Conservation (phyloP, 2,329 filamentous ascomycete genomes). For the Ascochyta clinopodiicola region DNA sequence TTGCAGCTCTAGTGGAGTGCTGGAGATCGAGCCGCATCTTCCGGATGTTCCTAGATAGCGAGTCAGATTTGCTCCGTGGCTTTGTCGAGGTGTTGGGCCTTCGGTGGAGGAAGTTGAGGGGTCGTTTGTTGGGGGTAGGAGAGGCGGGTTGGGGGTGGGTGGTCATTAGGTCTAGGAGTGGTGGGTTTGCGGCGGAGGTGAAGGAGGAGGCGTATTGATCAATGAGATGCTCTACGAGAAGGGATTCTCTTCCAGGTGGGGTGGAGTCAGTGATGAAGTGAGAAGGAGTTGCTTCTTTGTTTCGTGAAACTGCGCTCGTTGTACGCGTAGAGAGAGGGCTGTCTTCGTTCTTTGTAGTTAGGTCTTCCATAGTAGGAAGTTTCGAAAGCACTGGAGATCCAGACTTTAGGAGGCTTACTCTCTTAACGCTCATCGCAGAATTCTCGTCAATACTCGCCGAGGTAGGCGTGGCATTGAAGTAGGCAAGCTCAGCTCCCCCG, state of each 20-base stretch:
- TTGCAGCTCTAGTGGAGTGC: background rate
- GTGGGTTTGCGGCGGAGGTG: background rate
- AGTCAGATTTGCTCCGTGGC: background rate
- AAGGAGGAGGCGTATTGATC: background rate
- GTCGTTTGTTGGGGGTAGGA: background rate
- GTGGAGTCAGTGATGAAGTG: background rate
- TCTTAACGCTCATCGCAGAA: background rate
- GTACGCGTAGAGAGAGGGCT: background rate
- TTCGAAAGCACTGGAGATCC: background rate
- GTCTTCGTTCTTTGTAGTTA: background rate
- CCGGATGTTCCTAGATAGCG: background rate
- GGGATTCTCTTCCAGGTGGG: background rate
- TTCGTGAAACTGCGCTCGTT: background rate
- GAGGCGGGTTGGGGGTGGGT: background rate
- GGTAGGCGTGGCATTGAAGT: background rate
- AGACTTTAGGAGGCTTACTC: no score
- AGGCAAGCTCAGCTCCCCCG: no score
- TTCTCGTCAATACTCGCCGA: background rate
- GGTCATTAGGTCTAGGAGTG: background rate
- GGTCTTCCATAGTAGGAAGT: background rate
- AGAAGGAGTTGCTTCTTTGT: background rate
- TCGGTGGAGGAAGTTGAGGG: background rate
- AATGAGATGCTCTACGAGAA: background rate
- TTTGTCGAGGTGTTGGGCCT: background rate
- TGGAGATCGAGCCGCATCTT: background rate